phyloP scores from a whole-genome alignment of 305 asterid genomes.

The Fraxinus dipetala region DNA sequence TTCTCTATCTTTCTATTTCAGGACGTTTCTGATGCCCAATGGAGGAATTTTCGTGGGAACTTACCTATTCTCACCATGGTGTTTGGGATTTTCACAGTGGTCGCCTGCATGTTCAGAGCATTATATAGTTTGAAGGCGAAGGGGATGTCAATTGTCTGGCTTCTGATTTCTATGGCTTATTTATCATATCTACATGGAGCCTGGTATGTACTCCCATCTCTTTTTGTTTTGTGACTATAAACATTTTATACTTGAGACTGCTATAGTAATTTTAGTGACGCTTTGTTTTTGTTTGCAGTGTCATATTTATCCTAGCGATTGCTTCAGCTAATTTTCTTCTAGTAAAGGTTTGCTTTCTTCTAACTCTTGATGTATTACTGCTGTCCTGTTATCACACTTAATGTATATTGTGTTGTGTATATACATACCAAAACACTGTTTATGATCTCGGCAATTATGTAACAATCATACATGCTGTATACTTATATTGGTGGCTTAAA shows the following conservation, averaged over 20 bases:
- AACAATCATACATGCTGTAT: not conserved
- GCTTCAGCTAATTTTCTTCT: slow-evolving; percentile 75
- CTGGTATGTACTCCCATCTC: slow-evolving; percentile 49
- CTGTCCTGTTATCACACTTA: slow-evolving; percentile 15
- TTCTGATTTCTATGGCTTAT: slow-evolving; percentile 62
- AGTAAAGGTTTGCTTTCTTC: slow-evolving; percentile 66
- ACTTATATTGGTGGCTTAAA: slow-evolving; percentile 18
- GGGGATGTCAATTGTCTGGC: slow-evolving; percentile 89
- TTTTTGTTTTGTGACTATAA: not conserved
- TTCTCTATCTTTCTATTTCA: slow-evolving; percentile 28
- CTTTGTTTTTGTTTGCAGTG: slow-evolving; percentile 46
- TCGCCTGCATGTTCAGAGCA: slow-evolving; percentile 53
- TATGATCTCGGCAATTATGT: not conserved
- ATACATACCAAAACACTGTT: slow-evolving; percentile 7
- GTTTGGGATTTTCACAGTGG: slow-evolving; percentile 65
- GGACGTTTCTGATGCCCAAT: slow-evolving; percentile 91
- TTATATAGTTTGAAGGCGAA: slow-evolving; percentile 56
- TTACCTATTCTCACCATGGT: slow-evolving; percentile 63
- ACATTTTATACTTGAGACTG: slow-evolving; percentile 25
- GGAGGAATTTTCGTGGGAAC: slow-evolving; percentile 94
- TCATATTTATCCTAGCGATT: slow-evolving; percentile 60
- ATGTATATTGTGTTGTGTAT: not conserved
- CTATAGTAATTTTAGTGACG: slow-evolving; percentile 22
- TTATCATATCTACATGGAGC: slow-evolving; percentile 80
- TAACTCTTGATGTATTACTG: slow-evolving; percentile 20